Conservation (phyloP, 169 alveolate species). For the Eimeria maxima region DNA sequence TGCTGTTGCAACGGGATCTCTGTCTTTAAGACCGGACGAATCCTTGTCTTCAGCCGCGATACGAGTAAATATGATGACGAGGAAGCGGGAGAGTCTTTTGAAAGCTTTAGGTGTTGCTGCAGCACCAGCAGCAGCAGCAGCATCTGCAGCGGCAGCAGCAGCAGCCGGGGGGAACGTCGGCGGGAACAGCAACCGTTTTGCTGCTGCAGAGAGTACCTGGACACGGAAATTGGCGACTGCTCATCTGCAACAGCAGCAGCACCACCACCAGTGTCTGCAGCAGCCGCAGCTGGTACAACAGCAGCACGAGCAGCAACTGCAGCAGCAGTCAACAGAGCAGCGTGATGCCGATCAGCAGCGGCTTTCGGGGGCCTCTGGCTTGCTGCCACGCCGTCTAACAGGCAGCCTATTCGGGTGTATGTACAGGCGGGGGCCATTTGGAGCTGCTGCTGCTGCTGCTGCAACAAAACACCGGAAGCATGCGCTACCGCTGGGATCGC, state of each 20-base stretch:
- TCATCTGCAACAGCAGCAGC: no score
- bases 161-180: not conserved
- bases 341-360: no score
- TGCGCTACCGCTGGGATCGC: not conserved
- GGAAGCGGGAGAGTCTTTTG: not conserved
- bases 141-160: not conserved
- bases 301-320: constrained; percentile 29
- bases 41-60: not conserved
- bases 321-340: no score
- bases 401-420: not conserved
- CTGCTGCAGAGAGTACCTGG: constrained; percentile 11
- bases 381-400: no score
- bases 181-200: not conserved
- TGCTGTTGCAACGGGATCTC: constrained; percentile 17
- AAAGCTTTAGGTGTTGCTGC: not conserved
- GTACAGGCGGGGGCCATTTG: not conserved
- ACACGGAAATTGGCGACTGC: not conserved
- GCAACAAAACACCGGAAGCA: not conserved
- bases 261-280: no score
- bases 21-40: not conserved
- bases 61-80: not conserved
- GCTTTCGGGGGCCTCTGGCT: not conserved
- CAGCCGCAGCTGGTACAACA: constrained; percentile 48
- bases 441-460: not conserved
- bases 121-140: no score